Evolutionary conservation across 768 basidiomycete species (phyloP).

Genomic region (Dacryopinax primogenitus): DNA sequence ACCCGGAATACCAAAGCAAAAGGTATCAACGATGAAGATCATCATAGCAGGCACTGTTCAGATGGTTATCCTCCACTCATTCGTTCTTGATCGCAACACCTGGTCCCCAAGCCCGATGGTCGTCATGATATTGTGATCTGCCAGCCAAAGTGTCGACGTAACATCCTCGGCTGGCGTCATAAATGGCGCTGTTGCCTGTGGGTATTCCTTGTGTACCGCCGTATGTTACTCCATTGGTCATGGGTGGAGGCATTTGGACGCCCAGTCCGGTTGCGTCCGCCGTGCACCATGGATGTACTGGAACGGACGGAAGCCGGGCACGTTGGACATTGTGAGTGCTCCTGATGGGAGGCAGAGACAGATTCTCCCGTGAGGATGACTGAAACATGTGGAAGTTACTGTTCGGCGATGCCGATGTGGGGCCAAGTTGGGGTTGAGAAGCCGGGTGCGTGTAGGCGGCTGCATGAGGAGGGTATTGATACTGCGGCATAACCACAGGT

Average conservation of each 20-base stretch:
- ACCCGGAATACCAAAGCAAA: too few species aligned
- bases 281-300: background rate
- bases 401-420: background rate
- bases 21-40: background rate
- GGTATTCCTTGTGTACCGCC: background rate
- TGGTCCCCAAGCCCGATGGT: background rate
- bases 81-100: background rate
- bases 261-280: background rate
- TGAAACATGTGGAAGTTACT: background rate
- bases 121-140: background rate
- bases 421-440: background rate
- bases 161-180: background rate
- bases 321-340: background rate
- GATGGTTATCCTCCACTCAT: background rate
- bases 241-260: background rate
- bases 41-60: background rate
- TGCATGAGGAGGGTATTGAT: background rate
- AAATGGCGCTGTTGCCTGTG: background rate
- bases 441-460: background rate
- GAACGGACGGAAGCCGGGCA: background rate
- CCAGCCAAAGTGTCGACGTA: background rate
- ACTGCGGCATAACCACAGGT: background rate
- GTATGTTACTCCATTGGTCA: background rate
- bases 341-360: background rate
- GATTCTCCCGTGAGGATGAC: background rate